Conservation (phyloP, 768 basidiomycete genomes). For the Nidularia pulvinata region DNA sequence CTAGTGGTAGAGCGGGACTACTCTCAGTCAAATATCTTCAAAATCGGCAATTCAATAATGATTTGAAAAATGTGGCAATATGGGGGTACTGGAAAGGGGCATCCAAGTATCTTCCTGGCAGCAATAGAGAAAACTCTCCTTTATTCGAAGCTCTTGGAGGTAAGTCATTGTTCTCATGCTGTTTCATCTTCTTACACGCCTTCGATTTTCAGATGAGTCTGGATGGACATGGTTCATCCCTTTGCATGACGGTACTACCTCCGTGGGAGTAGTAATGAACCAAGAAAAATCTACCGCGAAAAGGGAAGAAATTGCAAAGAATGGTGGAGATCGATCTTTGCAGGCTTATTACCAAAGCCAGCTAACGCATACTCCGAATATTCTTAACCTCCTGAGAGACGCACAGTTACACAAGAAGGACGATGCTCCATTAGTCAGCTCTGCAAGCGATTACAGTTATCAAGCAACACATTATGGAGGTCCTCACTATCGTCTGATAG, state of each 20-base stretch:
- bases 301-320: constrained; percentile 2
- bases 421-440: constrained; percentile 7
- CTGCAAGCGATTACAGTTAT: constrained; percentile 25
- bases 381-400: constrained; percentile 16
- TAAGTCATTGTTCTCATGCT: constrained; percentile 11
- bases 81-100: constrained; percentile 61
- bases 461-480: constrained; percentile 19
- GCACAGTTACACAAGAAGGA: constrained; percentile 15
- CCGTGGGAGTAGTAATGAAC: constrained; percentile 40
- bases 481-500: constrained; percentile 20
- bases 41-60: constrained; percentile 47
- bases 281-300: constrained; percentile 11
- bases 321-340: constrained; percentile 10
- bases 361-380: constrained; percentile 27
- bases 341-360: constrained; percentile 29
- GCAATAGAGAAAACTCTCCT: constrained; percentile 35
- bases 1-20: constrained; percentile 55
- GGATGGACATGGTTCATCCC: constrained; percentile 58
- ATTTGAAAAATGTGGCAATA: constrained; percentile 52
- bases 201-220: constrained; percentile 32
- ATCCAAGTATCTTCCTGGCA: constrained; percentile 36
- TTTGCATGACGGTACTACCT: constrained; percentile 30
- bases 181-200: background rate
- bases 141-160: constrained; percentile 57
- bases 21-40: constrained; percentile 49